Evolutionary conservation across 75 land plant genomes (phyloP).

Genomic region (Gnetum montanum): DNA sequence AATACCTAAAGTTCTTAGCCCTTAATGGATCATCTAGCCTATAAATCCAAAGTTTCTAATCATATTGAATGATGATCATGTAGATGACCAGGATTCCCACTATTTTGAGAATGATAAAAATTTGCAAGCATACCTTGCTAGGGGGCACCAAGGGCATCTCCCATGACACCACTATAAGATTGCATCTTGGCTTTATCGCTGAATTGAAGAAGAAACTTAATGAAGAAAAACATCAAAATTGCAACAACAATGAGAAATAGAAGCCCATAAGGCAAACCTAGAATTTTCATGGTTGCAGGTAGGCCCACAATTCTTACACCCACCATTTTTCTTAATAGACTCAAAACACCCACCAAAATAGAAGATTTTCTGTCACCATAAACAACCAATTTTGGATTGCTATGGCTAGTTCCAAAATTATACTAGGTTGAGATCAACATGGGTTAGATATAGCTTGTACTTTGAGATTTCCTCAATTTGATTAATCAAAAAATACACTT

Average conservation of each 20-base stretch:
- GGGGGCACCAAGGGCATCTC: conserved; percentile 26
- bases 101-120: conserved; percentile 31
- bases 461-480: too few species aligned
- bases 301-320: conserved; percentile 43
- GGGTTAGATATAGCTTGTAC: too few species aligned
- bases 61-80: conserved; percentile 35
- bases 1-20: too few species aligned
- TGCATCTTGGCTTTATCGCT: conserved; percentile 12
- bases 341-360: conserved; percentile 20
- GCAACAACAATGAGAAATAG: conserved; percentile 13
- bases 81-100: conserved; percentile 36
- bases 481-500: too few species aligned
- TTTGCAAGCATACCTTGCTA: conserved; percentile 23
- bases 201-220: conserved; percentile 22
- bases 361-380: too few species aligned
- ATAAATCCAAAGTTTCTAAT: too few species aligned
- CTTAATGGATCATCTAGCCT: too few species aligned
- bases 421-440: too few species aligned
- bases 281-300: conserved; percentile 35
- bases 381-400: too few species aligned
- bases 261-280: conserved; percentile 18
- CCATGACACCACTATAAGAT: conserved; percentile 34
- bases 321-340: conserved; percentile 27
- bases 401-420: too few species aligned
- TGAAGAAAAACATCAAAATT: conserved; percentile 19